A percentile compares a stretch with the other conserved stretches of the same genome.
These are phyloP conservation scores for Saposhnikovia divaricata DNA, from an alignment of 129 eudicot genomes.

Conservation along the genomic window DNA sequence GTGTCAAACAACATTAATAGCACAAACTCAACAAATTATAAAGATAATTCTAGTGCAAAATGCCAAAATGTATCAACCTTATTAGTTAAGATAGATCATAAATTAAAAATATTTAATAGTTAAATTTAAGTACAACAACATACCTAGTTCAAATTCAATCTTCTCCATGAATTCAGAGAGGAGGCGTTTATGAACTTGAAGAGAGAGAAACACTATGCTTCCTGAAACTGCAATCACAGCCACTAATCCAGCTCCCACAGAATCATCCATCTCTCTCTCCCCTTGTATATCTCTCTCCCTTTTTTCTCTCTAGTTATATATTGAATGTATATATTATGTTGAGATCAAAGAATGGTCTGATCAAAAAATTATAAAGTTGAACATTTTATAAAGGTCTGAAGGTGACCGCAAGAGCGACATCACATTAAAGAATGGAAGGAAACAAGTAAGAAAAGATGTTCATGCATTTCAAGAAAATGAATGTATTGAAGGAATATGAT, in stretches of 20 bases:
- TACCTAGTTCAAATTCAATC: conserved; percentile 62
- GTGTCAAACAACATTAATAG: too few species aligned
- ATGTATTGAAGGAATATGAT: background rate
- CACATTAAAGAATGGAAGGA: background rate
- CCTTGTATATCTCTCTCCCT: background rate
- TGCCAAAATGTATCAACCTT: too few species aligned
- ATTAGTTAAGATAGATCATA: too few species aligned
- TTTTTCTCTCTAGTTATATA: background rate
- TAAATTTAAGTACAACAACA: background rate
- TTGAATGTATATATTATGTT: background rate
- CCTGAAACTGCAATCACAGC: conserved; percentile 87
- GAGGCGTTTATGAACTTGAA: conserved; percentile 72
- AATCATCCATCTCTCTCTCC: conserved; percentile 28
- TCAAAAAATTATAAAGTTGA: conserved; percentile 19
- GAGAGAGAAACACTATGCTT: conserved; percentile 67
- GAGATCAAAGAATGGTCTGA: conserved; percentile 1
- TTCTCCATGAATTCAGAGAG: conserved; percentile 72
- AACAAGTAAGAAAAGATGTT: background rate
- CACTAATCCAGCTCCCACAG: conserved; percentile 49
- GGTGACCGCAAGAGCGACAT: conserved; percentile 27
- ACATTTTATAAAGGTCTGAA: conserved; percentile 17
- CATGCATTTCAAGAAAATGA: conserved; percentile 2
- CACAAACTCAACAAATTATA: too few species aligned
- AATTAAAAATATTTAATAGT: too few species aligned
- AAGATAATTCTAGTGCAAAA: background rate